Evolutionary conservation across 345 rosid species (phyloP), one percentile per base, ranked within the genome.

Genomic region (Citropsis articulata): DNA sequence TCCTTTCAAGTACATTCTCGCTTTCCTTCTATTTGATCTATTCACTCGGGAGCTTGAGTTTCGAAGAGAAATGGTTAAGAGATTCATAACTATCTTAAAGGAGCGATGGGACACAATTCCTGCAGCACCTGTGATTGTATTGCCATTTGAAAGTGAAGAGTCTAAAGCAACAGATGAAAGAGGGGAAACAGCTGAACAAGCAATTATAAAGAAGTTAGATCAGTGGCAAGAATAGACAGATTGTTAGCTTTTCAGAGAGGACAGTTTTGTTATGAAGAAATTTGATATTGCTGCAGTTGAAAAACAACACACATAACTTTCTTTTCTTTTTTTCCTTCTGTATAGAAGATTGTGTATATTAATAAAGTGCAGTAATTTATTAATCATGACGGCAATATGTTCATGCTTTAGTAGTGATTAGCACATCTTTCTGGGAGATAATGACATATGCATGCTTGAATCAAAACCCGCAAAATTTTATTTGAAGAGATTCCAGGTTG

Each of bases 81-180:
- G 73, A 82, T 90, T 95, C 78, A 83, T 74, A 53, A 85, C 81
- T 70, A 59, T 91, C 7, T 45, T 95, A 71, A 90, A 83, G 86
- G 98, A 95, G 75, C 96, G 98, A 14, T 95, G 99, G 98, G 87
- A 87, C 57, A 92, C 89, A 31, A 80, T 95, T 78, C 98, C 97
- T 65, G 98, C 98, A 3, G 86, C 97, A 27, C 93, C 95, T 6
- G 98, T 95, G 16, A 79, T 85, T 22, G 99, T 93, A 18, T 85
- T 93, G 81, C 99, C 98, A 5, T 86, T 78, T 72, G 91, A 87
- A 75, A 83, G 69, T 66, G 82, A 84, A 9, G 92, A 85, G 30
- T 83, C 91, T 13, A 78, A 75, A 62, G 67, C 89, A 45, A 67
- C 78, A 64, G 77, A 73, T 24, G 83, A 86, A 84, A 85, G 83